A percentile compares a stretch with the other conserved stretches of the same genome.
Conservation (phyloP, 441 rosid species). For the Pelargonium citronellum region DNA sequence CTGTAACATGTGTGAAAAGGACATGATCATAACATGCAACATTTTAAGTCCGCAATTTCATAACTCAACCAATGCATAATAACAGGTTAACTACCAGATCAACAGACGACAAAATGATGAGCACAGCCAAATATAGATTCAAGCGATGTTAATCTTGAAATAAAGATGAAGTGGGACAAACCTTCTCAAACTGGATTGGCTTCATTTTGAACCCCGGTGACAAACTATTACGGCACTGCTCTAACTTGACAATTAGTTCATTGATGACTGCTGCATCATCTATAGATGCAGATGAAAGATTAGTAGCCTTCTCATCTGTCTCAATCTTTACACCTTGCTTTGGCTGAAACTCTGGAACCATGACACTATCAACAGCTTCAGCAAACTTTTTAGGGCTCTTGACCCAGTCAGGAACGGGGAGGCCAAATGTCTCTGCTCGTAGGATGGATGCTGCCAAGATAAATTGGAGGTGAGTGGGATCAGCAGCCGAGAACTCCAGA, state of each 20-base stretch:
- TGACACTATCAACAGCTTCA: slow-evolving; percentile 61
- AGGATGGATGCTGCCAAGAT: slow-evolving; percentile 63
- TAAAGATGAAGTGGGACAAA: slow-evolving; percentile 15
- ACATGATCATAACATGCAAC: background rate
- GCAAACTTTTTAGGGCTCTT: slow-evolving; percentile 48
- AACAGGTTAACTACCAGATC: background rate
- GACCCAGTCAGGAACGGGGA: slow-evolving; percentile 68
- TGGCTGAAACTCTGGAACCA: slow-evolving; percentile 86
- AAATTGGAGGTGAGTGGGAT: slow-evolving; percentile 60
- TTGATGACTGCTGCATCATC: slow-evolving; percentile 71
- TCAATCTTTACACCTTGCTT: slow-evolving; percentile 66
- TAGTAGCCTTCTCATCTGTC: slow-evolving; percentile 84
- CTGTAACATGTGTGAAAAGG: background rate
- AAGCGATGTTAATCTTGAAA: slow-evolving; percentile 1
- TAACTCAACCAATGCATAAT: background rate
- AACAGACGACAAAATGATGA: background rate
- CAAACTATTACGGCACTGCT: slow-evolving; percentile 46
- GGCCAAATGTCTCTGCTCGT: slow-evolving; percentile 80
- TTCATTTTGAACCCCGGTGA: slow-evolving; percentile 66
- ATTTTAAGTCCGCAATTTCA: background rate
- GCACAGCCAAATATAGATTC: background rate
- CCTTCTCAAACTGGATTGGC: slow-evolving; percentile 91
- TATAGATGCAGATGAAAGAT: slow-evolving; percentile 46
- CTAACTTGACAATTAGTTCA: slow-evolving; percentile 54
- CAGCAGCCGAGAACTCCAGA: slow-evolving; percentile 60